These are phyloP conservation scores for Chytriomyces sp. DNA, from an alignment of 192 early-diverging fungal species.

Conservation along the genomic window DNA sequence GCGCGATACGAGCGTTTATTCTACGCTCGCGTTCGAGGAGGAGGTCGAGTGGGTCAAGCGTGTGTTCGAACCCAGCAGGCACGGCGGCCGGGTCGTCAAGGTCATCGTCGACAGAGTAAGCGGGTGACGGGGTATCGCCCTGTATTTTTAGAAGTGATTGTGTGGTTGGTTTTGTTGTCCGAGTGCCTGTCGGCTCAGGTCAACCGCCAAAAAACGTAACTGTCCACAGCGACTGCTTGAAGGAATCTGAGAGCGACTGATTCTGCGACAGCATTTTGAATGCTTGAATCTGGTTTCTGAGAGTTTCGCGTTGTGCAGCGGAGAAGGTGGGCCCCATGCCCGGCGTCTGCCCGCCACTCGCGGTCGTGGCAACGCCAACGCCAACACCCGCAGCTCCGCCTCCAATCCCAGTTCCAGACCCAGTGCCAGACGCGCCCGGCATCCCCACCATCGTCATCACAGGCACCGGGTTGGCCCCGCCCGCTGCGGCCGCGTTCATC, in stretches of 20 bases:
- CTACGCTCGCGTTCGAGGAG: conserved; percentile 77
- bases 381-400: too few species aligned
- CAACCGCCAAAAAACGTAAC: not conserved
- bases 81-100: conserved; percentile 24
- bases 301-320: conserved; percentile 62
- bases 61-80: conserved; percentile 50
- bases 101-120: not conserved
- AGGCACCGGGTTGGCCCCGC: too few species aligned
- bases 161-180: not conserved
- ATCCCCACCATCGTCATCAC: too few species aligned
- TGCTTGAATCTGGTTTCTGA: conserved; percentile 83
- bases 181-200: not conserved
- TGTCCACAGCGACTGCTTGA: conserved; percentile 46
- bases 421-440: too few species aligned
- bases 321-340: conserved; percentile 28
- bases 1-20: conserved; percentile 66
- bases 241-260: conserved; percentile 71
- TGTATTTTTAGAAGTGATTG: conserved; percentile 23
- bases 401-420: too few species aligned
- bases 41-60: conserved; percentile 76
- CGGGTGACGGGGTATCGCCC: conserved; percentile 60
- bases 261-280: conserved; percentile 81
- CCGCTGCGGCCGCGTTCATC: too few species aligned
- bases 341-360: not conserved
- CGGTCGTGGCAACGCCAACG: too few species aligned